phyloP scores from a whole-genome alignment of 306 rosid species.

The Prunus kanzakura region DNA sequence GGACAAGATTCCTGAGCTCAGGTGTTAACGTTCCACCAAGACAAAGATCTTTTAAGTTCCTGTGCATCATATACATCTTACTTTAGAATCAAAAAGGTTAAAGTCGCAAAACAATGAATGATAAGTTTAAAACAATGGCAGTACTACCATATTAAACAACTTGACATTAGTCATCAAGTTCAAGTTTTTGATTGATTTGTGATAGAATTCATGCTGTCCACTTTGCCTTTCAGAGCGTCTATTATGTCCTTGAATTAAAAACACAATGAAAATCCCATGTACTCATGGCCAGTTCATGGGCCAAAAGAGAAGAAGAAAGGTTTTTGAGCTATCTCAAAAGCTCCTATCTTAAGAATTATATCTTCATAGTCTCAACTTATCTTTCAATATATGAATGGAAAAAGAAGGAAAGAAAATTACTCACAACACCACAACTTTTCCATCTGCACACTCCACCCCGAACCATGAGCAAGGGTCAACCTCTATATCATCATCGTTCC shows the following conservation, averaged over 20 bases:
- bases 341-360: not conserved
- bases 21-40: constrained; percentile 70
- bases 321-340: not conserved
- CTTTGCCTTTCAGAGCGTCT: not conserved
- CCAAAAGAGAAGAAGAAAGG: not conserved
- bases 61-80: constrained; percentile 27
- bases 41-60: constrained; percentile 78
- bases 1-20: constrained; percentile 58
- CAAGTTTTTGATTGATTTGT: not conserved
- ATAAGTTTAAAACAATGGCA: not conserved
- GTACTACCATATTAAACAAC: not conserved
- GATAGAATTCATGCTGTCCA: not conserved
- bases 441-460: constrained; percentile 81
- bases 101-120: not conserved
- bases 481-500: constrained; percentile 61
- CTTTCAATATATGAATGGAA: not conserved
- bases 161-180: not conserved
- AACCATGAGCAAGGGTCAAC: constrained; percentile 69
- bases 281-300: too few species aligned
- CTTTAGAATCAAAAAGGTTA: constrained; percentile 9
- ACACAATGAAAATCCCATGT: not conserved
- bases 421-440: constrained; percentile 68
- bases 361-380: not conserved
- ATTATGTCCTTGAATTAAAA: not conserved
- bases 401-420: constrained; percentile 27